Base-by-base conservation (phyloP, 306 rosid species). In the Quillaja saponaria region DNA sequence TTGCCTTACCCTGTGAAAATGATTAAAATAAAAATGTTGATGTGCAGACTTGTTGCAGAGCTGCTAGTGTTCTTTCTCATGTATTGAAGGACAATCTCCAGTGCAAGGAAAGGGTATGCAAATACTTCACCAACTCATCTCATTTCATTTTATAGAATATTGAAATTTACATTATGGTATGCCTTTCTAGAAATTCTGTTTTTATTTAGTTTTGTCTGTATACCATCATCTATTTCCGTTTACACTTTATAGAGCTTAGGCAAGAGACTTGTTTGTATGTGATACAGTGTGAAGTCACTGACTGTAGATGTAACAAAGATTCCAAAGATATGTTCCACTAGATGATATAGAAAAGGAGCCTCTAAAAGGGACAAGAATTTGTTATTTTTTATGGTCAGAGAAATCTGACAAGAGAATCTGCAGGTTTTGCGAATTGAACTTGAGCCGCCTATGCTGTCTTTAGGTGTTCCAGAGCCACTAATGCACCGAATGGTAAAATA, bases 21-120 rank as follows among this genome's bases (percentile, higher is more conserved):
- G 41, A 65, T 48, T 45, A 61, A 55, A 66, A 74, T 73, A 48
- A 80, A 44, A 48, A 37, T 58, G 46, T 72, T 64, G 58, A 52
- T 48, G 28, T 74, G 79, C 87, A 88, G 99, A 84, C 83, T 63
- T 92, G 91, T 77, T 76, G 90, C 83, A 85, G 99, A 81, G 99
- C 96, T 40, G 95, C 96, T 40, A 86, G 95, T 66, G 95, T 92
- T 78, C 96, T 92, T 58, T 78, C 99, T 45, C 91, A 89, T 79
- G 78, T 89, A 65, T 76, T 92, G 72, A 83, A 86, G 78, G 92
- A 84, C 80, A 81, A 92, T 74, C 76, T 63, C 72, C 89, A 77
- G 55, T 82, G 96, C 95, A 92, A 92, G 81, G 96, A 89, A 83
- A 84, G 76, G 96, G 99, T 92, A 86, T 60, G 82, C 64, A 25